phyloP scores from a whole-genome alignment of 2,329 filamentous ascomycete genomes.

The Cladophialophora immunda region DNA sequence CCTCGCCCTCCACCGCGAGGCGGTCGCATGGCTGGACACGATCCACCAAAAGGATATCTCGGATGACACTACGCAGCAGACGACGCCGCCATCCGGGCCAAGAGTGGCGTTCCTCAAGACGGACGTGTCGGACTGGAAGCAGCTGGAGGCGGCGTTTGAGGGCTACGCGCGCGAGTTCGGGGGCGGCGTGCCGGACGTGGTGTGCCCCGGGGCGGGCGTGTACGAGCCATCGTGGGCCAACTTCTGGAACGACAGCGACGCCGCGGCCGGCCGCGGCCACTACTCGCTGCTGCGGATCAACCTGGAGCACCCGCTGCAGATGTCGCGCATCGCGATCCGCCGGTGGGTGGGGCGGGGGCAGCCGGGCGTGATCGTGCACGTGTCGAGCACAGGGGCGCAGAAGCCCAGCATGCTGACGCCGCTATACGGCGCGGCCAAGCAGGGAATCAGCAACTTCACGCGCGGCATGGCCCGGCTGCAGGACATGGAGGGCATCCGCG shows the following conservation, averaged over 20 bases:
- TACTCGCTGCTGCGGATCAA: slow-evolving; percentile 60
- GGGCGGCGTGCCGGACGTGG: slow-evolving; percentile 54
- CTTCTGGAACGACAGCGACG: slow-evolving; percentile 56
- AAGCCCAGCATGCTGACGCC: slow-evolving; percentile 49
- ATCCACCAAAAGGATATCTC: background rate
- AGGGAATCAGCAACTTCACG: slow-evolving; percentile 58
- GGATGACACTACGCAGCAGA: background rate
- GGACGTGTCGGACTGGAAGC: slow-evolving; percentile 58
- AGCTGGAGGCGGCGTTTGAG: slow-evolving; percentile 59
- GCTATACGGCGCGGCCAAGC: slow-evolving; percentile 59
- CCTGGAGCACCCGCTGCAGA: slow-evolving; percentile 60
- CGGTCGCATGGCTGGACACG: slow-evolving; percentile 49
- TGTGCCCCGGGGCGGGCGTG: slow-evolving; percentile 54
- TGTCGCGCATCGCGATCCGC: slow-evolving; percentile 57
- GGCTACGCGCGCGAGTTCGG: slow-evolving; percentile 59
- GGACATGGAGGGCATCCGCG: slow-evolving; percentile 58
- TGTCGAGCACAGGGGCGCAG: slow-evolving; percentile 58
- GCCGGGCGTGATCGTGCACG: slow-evolving; percentile 49
- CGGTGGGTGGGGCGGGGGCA: slow-evolving; percentile 5
- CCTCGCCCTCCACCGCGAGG: slow-evolving; percentile 54
- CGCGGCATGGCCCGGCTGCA: slow-evolving; percentile 61
- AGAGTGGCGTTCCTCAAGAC: slow-evolving; percentile 54
- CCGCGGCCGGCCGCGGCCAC: slow-evolving; percentile 41
- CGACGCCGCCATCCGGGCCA: slow-evolving; percentile 42
- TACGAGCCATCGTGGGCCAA: slow-evolving; percentile 52